Base-by-base conservation (phyloP, 495 filamentous ascomycete species). In the Apodospora peruviana region DNA sequence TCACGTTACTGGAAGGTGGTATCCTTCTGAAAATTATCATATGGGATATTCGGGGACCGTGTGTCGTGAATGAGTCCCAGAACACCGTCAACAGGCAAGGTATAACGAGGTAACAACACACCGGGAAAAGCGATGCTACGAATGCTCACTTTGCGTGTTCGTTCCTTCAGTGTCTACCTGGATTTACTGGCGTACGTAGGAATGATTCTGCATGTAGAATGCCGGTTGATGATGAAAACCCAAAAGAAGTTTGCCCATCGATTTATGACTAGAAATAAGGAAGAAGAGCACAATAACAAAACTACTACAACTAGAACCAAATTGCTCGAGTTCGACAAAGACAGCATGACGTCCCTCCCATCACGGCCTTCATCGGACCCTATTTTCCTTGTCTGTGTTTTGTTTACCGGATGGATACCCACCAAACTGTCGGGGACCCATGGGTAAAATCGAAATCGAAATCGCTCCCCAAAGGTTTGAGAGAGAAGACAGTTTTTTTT, bases 401-500 rank as follows among this genome's bases (percentile, higher is more conserved):
- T 44, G 18, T 40, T 34, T 40, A 44, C 18, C 29, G 41, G 25
- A 47, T 32, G 25, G 35, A 36, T 43, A 9, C n/a, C 19, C 62
- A 59, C 62, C 68, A 64, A 64, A 70, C 72, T 75, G 72, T 75
- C 72, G 72, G 59, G 72, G 71, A 72, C 68, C 66, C 55, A 50
- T 32, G n/a, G n/a, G n/a, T n/a, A n/a, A n/a, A n/a, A n/a, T n/a
- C n/a, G n/a, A n/a, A n/a, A n/a, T n/a, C n/a, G n/a, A n/a, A n/a
- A n/a, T n/a, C n/a, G n/a, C n/a, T n/a, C n/a, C n/a, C n/a, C 43
- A 36, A 52, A 62, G 67, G 66, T 72, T 78, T 75, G 76, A 80
- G 77, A 80, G 77, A 79, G 77, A 80, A 80, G 76, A 80, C 76
- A 80, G 76, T 70, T 71, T 64, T 67, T n/a, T 58, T 61, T 59